Conservation (phyloP, 1,139 yeast species). For the Geotrichum australiense region DNA sequence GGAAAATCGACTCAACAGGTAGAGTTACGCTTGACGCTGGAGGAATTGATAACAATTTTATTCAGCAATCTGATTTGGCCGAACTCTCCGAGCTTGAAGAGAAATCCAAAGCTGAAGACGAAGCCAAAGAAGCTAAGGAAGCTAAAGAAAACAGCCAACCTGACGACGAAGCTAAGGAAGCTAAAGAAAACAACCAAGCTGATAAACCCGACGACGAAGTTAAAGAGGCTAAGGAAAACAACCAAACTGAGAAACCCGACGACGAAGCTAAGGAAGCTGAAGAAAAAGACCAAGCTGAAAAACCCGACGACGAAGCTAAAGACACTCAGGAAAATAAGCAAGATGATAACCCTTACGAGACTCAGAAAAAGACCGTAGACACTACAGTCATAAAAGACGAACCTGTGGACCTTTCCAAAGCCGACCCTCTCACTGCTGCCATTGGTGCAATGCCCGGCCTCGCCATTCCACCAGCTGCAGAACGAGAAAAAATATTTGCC, state of each 20-base stretch:
- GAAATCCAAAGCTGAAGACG: constrained; percentile 8
- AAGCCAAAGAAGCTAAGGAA: constrained; percentile 5
- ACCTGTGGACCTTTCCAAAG: constrained; percentile 2
- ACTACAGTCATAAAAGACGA: constrained; percentile 12
- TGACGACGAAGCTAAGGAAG: constrained; percentile 4
- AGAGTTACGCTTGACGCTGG: constrained; percentile 12
- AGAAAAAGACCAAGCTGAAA: not conserved
- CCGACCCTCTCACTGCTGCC: constrained; percentile 9
- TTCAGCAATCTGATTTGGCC: constrained; percentile 12
- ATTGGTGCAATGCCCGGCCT: constrained; percentile 16
- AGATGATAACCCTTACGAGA: not conserved
- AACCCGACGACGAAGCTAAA: not conserved
- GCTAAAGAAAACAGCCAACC: not conserved
- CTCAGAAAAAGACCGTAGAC: not conserved
- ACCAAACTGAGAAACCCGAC: constrained; percentile 1
- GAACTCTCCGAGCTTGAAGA: not conserved
- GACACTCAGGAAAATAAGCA: constrained; percentile 3
- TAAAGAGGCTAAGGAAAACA: constrained; percentile 7
- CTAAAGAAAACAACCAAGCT: not conserved
- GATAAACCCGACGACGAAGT: constrained; percentile 3
- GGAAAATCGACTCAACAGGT: constrained; percentile 12
- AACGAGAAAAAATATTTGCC: constrained; percentile 3
- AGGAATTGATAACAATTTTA: constrained; percentile 16
- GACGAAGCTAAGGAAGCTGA: constrained; percentile 8
- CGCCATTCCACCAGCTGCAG: constrained; percentile 11